Percentiles rank a stretch among this genome's conserved stretches.
Evolutionary conservation across 805 yeast species (phyloP).

Genomic region (Alloascoidea africana): DNA sequence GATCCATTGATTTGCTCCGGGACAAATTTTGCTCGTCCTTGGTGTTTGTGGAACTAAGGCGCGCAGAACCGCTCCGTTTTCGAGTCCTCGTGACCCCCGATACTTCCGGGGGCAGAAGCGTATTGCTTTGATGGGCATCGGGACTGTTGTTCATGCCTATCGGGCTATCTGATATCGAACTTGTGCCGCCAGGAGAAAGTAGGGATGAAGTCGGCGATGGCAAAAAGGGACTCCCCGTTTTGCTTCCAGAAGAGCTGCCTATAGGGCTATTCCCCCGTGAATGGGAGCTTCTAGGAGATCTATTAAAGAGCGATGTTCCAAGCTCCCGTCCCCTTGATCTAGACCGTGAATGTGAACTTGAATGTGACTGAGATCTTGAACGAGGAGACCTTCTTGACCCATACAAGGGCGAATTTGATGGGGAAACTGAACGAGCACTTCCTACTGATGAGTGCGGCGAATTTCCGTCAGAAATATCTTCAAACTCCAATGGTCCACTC

Average conservation of each 20-base stretch:
- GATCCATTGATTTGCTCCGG: constrained; percentile 3
- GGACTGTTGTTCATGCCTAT: background rate
- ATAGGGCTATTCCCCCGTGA: background rate
- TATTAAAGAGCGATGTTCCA: background rate
- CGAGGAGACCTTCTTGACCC: constrained; percentile 20
- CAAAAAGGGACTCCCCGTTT: background rate
- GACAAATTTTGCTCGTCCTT: too few relatives aligned
- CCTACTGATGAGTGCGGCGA: background rate
- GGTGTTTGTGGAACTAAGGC: constrained; percentile 11
- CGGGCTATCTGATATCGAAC: background rate
- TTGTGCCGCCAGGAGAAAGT: background rate
- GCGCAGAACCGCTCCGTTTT: constrained; percentile 7
- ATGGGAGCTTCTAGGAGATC: background rate
- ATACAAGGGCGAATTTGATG: constrained; percentile 6
- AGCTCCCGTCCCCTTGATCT: constrained; percentile 5
- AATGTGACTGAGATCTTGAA: constrained; percentile 14
- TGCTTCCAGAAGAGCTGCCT: background rate
- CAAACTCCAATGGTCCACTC: background rate
- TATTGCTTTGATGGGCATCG: background rate
- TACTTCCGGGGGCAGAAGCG: background rate
- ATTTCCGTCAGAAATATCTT: background rate
- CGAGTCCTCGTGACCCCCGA: background rate
- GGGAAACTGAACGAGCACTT: background rate
- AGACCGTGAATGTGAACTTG: constrained; percentile 15
- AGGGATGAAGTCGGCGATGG: background rate